Percentiles rank a stretch among this genome's conserved stretches.
Evolutionary conservation across 192 early-diverging fungal genomes (phyloP).

Genomic region (Mortierella claussenii): DNA sequence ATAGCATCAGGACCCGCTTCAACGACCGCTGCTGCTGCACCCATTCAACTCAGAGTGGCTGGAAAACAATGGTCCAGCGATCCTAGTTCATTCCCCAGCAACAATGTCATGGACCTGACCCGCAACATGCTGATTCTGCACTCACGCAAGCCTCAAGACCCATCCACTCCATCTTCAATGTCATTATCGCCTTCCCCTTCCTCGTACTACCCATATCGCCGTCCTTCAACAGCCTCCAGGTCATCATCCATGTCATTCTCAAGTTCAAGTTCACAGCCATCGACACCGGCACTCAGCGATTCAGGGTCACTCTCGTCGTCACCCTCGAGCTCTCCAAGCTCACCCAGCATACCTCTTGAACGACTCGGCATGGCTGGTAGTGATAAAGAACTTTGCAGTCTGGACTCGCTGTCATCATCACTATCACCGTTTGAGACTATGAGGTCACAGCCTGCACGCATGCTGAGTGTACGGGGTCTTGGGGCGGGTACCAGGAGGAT

Average conservation of each 20-base stretch:
- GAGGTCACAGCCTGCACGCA: conserved; percentile 22
- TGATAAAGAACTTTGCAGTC: conserved; percentile 15
- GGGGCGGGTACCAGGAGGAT: conserved; percentile 24
- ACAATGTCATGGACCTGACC: conserved; percentile 40
- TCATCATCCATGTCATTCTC: conserved; percentile 26
- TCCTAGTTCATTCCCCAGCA: conserved; percentile 35
- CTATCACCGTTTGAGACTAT: conserved; percentile 10
- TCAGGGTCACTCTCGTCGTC: conserved; percentile 37
- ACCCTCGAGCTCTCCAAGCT: conserved; percentile 27
- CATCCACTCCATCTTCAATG: conserved; percentile 4
- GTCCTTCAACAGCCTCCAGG: conserved; percentile 9
- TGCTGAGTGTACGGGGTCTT: conserved; percentile 40
- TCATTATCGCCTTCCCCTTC: not conserved
- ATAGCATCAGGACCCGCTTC: conserved; percentile 8
- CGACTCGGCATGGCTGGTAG: not conserved
- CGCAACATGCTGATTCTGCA: conserved; percentile 49
- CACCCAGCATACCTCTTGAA: conserved; percentile 3
- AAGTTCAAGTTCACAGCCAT: no score
- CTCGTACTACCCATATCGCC: conserved; percentile 17
- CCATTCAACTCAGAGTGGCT: conserved; percentile 15
- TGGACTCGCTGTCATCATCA: conserved; percentile 18
- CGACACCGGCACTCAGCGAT: conserved; percentile 28
- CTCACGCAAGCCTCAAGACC: conserved; percentile 39
- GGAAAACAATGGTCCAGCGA: conserved; percentile 48
- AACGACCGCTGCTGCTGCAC: not conserved